Base-by-base conservation (phyloP, 495 filamentous ascomycete species). In the Penicillium desertorum region DNA sequence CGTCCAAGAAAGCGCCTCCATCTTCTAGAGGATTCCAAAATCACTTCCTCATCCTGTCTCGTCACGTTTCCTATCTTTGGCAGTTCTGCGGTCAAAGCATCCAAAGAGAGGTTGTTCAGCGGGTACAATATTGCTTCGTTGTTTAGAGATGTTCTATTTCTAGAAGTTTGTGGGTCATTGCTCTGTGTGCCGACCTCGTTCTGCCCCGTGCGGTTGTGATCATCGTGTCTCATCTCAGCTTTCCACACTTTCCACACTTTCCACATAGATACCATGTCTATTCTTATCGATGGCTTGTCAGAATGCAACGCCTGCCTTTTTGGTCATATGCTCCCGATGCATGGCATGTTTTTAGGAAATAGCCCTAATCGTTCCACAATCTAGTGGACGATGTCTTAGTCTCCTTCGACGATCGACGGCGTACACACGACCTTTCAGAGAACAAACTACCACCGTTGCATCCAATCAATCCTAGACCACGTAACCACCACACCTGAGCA, bases 1-100 rank as follows among this genome's bases (percentile, higher is more conserved):
- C 20, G 64, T 76, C 16, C 56, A 71, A 17, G 53, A 73, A 62
- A 72, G 68, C 29, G 58, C 70, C 32, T 47, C 55, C 36, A 42
- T 67, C 22, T 55, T 55, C 44, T 55, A 48, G 45, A 9, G 45
- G n/a, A 48, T n/a, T 30, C 36, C n/a, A 8, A 16, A 17, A 54
- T 45, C 41, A 34, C 39, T 9, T 44, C 51, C 36, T 17, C 30
- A 5, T 29, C 29, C 19, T 7, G n/a, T 44, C 39, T 25, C 39
- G 50, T 22, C 36, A 2, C 2, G 4, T 30, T 16, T 30, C 14
- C 23, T 47, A 3, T 25, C 20, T 22, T n/a, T 43, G 4, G 10
- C 36, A 29, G 22, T 36, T 39, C 20, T 39, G 11, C 10, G n/a
- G 14, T 27, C 16, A 9, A 37, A 37, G 16, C 27, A 36, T 20